A percentile compares a stretch with the other conserved stretches of the same genome.
These are phyloP conservation scores for Zancudomyces culisetae DNA, from an alignment of 371 early-diverging fungal genomes.

Conservation along the genomic window DNA sequence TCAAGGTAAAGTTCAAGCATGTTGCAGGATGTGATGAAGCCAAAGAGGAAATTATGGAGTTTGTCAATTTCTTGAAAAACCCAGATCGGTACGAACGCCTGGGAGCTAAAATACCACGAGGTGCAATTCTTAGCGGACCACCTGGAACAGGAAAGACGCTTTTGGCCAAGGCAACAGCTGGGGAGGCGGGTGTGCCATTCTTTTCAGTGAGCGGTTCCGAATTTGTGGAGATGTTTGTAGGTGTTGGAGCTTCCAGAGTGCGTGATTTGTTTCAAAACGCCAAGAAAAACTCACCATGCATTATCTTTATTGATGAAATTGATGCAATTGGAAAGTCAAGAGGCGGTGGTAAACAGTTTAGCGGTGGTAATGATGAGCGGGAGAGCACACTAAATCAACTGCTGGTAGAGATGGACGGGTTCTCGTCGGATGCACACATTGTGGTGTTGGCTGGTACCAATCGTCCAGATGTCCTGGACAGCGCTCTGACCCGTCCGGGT, in stretches of 20 bases:
- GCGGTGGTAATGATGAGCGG: conserved; percentile 89
- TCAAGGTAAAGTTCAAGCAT: conserved; percentile 94
- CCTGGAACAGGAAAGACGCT: conserved; percentile 99
- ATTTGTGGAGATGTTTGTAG: conserved; percentile 99
- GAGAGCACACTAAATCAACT: conserved; percentile 95
- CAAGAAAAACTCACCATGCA: conserved; percentile 93
- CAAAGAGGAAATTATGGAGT: conserved; percentile 99
- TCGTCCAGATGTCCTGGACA: conserved; percentile 92
- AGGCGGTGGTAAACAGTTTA: conserved; percentile 63
- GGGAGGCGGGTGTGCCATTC: conserved; percentile 96
- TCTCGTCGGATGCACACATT: conserved; percentile 58
- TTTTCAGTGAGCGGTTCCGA: conserved; percentile 96
- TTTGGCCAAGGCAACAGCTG: conserved; percentile 96
- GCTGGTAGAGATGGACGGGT: conserved; percentile 99
- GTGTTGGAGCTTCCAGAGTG: conserved; percentile 95
- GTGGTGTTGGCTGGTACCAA: conserved; percentile 99
- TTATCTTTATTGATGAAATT: conserved; percentile 99
- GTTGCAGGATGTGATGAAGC: conserved; percentile 99
- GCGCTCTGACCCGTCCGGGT: conserved; percentile 93
- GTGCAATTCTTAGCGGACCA: conserved; percentile 96
- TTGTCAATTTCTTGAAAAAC: conserved; percentile 98
- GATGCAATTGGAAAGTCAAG: conserved; percentile 99
- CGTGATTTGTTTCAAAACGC: conserved; percentile 94
- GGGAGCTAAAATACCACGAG: conserved; percentile 99
- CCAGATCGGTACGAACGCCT: conserved; percentile 89